phyloP scores from a whole-genome alignment of 2,329 filamentous ascomycete species.

The Diaporthe eres region DNA sequence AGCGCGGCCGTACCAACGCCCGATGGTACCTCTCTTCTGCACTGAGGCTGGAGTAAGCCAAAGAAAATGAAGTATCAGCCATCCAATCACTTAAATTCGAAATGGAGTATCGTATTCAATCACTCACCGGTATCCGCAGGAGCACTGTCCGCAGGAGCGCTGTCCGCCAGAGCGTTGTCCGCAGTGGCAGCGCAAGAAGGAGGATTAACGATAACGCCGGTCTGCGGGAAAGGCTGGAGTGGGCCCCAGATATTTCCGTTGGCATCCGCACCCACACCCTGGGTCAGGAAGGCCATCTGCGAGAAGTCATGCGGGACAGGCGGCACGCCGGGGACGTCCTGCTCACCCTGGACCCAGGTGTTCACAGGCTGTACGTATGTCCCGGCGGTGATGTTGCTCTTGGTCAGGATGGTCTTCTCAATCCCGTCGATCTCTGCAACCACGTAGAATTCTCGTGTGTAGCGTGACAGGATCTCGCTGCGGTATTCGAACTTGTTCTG shows the following conservation, averaged over 20 bases:
- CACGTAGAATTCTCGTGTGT: constrained; percentile 54
- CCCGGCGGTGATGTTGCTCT: constrained; percentile 53
- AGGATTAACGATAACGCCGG: constrained; percentile 48
- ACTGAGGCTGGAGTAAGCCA: background rate
- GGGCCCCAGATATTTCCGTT: constrained; percentile 55
- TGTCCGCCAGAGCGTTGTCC: too few relatives aligned
- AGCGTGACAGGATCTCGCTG: constrained; percentile 50
- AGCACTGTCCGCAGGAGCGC: background rate
- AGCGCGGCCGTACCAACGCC: constrained; percentile 41
- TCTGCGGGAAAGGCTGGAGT: constrained; percentile 55
- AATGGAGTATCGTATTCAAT: background rate
- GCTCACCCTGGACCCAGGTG: constrained; percentile 55
- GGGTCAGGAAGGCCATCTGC: constrained; percentile 53
- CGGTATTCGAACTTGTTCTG: constrained; percentile 56
- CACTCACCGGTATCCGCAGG: background rate
- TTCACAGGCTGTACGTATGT: constrained; percentile 54
- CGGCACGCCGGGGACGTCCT: constrained; percentile 52
- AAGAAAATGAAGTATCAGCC: background rate
- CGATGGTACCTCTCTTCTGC: background rate
- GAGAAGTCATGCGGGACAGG: constrained; percentile 54
- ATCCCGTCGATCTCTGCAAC: constrained; percentile 52
- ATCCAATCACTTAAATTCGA: background rate
- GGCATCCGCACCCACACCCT: constrained; percentile 53
- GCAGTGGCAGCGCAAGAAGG: constrained; percentile 41
- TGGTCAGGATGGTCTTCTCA: constrained; percentile 49